Base-by-base conservation (phyloP, 116 monocot species). In the Phalaenopsis hybrid region DNA sequence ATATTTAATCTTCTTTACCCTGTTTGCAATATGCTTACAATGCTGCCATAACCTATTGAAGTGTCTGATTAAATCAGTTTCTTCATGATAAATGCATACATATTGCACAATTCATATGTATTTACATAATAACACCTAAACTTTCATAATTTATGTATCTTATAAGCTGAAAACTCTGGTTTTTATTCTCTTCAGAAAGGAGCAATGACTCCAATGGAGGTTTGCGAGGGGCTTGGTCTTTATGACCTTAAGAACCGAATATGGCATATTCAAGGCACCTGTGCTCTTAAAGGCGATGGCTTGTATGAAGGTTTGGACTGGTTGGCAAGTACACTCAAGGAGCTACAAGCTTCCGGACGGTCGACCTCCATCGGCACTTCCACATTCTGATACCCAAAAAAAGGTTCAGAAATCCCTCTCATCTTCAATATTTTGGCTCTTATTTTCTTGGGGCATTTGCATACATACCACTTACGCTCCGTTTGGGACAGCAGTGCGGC, bases 241-340 rank as follows among this genome's bases (percentile, higher is more conserved):
- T 94, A 86, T 75, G 92, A 88, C 41, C 78, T 94, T 79, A 91
- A 83, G 83, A 94, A 92, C 79, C 78, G 96, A 72, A 77, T 82
- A 72, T 96, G 96, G 96, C 96, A 96, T 78, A 91, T 97, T 49
- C 94, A 97, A 86, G 97, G 97, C 49, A 90, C 97, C 69, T 94
- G 94, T 82, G 97, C 97, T 72, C 89, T 94, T 9, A 87, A 77
- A 84, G 97, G 97, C 33, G 94, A 97, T 46, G 97, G 94, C 34
- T 93, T 97, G 21, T 97, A 97, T 21, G 97, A 97, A 81, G 97
- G 97, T 55, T 86, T 97, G 84, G 97, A 97, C 81, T 97, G 97
- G 94, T 82, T 97, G 18, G 94, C 94, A 0, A 85, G 79, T 77
- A 88, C 93, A 81, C 78, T 97, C 73, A 94, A 94, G 59, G 92